phyloP scores from a whole-genome alignment of 331 rosid genomes.

The Quercus tomentella region DNA sequence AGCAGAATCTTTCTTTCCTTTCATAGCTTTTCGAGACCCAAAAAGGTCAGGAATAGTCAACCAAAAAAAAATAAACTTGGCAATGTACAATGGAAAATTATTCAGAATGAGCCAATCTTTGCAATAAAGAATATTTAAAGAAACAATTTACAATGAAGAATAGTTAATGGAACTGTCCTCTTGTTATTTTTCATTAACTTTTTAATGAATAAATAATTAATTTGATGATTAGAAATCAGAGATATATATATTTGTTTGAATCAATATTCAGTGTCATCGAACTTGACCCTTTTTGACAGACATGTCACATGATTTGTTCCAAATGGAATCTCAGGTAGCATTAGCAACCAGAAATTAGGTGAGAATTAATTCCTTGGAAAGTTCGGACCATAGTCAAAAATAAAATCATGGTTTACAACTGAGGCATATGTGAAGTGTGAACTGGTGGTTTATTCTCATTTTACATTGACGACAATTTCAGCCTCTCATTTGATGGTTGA shows the following conservation, averaged over 20 bases:
- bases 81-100: not conserved
- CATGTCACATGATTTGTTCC: not conserved
- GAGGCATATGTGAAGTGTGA: not conserved
- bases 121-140: not conserved
- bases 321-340: not conserved
- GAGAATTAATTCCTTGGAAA: not conserved
- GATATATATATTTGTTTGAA: not conserved
- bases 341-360: not conserved
- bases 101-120: not conserved
- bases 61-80: not conserved
- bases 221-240: not conserved
- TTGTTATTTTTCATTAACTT: not conserved
- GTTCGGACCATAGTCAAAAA: not conserved
- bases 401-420: not conserved
- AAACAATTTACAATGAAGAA: not conserved
- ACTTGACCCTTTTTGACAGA: not conserved
- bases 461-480: not conserved
- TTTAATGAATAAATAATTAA: not conserved
- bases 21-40: not conserved
- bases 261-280: not conserved
- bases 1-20: not conserved
- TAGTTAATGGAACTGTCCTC: not conserved
- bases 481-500: not conserved
- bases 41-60: not conserved
- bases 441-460: not conserved